These are phyloP conservation scores for Kluyveromyces wickerhamii DNA, from an alignment of 805 yeast genomes.

Conservation along the genomic window DNA sequence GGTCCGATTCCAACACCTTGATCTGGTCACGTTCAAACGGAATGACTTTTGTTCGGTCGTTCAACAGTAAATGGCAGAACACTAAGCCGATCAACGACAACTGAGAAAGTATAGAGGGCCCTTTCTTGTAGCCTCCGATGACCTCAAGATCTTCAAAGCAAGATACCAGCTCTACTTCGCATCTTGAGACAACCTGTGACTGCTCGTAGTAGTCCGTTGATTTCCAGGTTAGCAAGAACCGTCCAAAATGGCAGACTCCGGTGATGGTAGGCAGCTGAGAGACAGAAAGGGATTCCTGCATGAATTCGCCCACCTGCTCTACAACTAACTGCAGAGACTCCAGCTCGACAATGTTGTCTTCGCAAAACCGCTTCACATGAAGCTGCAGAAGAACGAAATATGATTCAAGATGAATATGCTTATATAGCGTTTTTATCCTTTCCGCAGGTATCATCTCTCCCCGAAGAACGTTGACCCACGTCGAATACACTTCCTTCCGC, in stretches of 20 bases:
- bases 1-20: conserved; percentile 12
- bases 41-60: conserved; percentile 13
- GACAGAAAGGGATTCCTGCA: conserved; percentile 1
- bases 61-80: conserved; percentile 17
- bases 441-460: background rate
- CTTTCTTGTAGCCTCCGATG: conserved; percentile 11
- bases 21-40: conserved; percentile 28
- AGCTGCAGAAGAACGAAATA: conserved; percentile 2
- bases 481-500: conserved; percentile 1
- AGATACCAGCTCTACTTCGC: conserved; percentile 1
- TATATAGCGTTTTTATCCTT: background rate
- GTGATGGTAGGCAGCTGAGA: conserved; percentile 4
- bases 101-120: conserved; percentile 12
- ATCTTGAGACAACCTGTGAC: background rate
- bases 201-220: conserved; percentile 1
- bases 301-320: background rate
- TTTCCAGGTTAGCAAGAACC: conserved; percentile 2
- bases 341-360: background rate
- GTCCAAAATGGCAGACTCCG: conserved; percentile 3
- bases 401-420: conserved; percentile 1
- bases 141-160: conserved; percentile 3
- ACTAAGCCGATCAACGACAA: conserved; percentile 20
- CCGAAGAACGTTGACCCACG: background rate
- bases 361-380: background rate
- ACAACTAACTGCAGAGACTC: background rate